These are phyloP conservation scores for Quercus phellos DNA, from an alignment of 331 rosid genomes.

Conservation along the genomic window DNA sequence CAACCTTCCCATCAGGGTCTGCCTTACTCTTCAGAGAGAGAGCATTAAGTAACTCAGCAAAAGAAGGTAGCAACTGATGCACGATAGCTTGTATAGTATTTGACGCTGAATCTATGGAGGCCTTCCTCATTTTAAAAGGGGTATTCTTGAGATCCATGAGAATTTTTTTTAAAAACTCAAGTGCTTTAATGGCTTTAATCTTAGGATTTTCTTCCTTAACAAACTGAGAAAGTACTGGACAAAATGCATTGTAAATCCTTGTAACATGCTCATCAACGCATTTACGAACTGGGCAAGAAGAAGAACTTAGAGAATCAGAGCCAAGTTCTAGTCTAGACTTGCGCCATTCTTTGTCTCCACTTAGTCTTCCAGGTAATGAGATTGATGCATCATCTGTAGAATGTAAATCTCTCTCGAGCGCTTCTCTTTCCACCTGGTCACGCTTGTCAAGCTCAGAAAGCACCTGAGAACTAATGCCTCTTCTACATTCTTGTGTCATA, in stretches of 20 bases:
- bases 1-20: conserved; percentile 53
- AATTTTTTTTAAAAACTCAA: conserved; percentile 41
- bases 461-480: conserved; percentile 43
- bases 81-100: conserved; percentile 23
- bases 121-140: conserved; percentile 63
- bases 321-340: conserved; percentile 70
- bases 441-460: conserved; percentile 60
- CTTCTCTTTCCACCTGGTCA: conserved; percentile 60
- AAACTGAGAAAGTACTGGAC: conserved; percentile 53
- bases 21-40: conserved; percentile 50
- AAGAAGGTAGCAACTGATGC: conserved; percentile 52
- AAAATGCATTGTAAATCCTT: conserved; percentile 58
- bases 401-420: conserved; percentile 45
- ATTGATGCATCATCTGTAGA: conserved; percentile 48
- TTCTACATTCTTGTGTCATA: conserved; percentile 57
- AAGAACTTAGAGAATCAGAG: conserved; percentile 51
- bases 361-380: conserved; percentile 88
- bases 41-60: conserved; percentile 50
- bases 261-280: conserved; percentile 88
- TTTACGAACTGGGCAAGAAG: conserved; percentile 61
- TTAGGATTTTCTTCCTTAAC: conserved; percentile 42
- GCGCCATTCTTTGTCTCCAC: conserved; percentile 95
- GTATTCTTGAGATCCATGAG: conserved; percentile 47
- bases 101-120: conserved; percentile 38
- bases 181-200: conserved; percentile 53